Evolutionary conservation across 2,329 filamentous ascomycete genomes (phyloP).

Genomic region (Ascochyta clinopodiicola): DNA sequence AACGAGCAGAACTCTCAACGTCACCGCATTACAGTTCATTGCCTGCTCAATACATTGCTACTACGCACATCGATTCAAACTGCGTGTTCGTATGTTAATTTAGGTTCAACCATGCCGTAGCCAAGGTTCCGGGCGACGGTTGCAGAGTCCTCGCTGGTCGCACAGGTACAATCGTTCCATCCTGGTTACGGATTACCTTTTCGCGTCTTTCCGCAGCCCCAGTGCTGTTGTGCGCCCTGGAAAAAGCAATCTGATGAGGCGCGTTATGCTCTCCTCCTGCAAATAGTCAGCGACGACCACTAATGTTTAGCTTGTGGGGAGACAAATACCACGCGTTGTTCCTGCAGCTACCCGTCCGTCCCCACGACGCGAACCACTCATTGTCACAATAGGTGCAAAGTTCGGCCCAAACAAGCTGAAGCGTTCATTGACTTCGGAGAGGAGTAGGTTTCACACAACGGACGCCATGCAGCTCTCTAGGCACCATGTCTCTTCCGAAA

Average conservation of each 20-base stretch:
- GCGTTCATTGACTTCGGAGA: slow-evolving; percentile 5
- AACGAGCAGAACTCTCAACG: not conserved
- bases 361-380: slow-evolving; percentile 1
- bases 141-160: slow-evolving; percentile 24
- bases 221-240: slow-evolving; percentile 24
- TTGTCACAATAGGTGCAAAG: slow-evolving; percentile 3
- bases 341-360: slow-evolving; percentile 7
- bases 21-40: not conserved
- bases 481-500: slow-evolving; percentile 15
- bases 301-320: slow-evolving; percentile 16
- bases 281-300: slow-evolving; percentile 17
- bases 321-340: slow-evolving; percentile 3
- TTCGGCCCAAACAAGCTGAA: slow-evolving; percentile 3
- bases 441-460: slow-evolving; percentile 14
- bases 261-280: slow-evolving; percentile 3
- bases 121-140: slow-evolving; percentile 16
- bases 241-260: slow-evolving; percentile 3
- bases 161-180: slow-evolving; percentile 24
- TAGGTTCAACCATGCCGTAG: not conserved
- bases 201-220: slow-evolving; percentile 21
- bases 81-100: not conserved
- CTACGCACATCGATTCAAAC: not conserved
- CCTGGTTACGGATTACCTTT: slow-evolving; percentile 21
- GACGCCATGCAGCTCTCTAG: slow-evolving; percentile 13
- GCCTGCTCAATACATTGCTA: not conserved